Conservation (phyloP, 768 basidiomycete species). For the Tylopilus rubrobrunneus region DNA sequence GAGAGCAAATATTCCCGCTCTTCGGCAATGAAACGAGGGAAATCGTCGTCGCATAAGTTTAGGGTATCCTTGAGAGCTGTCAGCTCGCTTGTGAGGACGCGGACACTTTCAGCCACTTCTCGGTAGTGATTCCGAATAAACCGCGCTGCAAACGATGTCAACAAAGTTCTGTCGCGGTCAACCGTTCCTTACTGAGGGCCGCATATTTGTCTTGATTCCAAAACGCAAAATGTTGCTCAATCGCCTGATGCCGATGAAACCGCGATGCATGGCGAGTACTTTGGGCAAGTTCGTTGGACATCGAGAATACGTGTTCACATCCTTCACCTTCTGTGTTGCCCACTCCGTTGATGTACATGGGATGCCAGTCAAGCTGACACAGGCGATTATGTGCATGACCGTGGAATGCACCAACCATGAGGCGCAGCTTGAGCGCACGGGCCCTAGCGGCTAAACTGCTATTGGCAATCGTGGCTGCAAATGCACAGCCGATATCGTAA, state of each 20-base stretch:
- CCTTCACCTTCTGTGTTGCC: neutral
- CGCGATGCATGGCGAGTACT: neutral
- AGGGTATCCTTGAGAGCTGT: no score
- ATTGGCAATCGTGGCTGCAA: no score
- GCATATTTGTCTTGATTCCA: conserved; percentile 6
- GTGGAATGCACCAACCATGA: conserved; percentile 2
- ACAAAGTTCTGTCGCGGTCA: no score
- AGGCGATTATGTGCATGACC: neutral
- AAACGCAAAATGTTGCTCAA: neutral
- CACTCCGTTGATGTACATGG: neutral
- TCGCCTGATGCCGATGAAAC: neutral
- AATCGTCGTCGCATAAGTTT: no score
- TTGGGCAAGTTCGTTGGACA: neutral
- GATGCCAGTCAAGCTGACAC: conserved; percentile 1
- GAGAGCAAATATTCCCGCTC: no score
- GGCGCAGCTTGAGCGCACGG: neutral
- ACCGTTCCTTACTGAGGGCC: neutral
- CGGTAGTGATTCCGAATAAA: no score
- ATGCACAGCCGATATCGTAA: neutral
- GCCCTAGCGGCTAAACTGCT: no score
- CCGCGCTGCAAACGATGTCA: no score
- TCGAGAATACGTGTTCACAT: conserved; percentile 2
- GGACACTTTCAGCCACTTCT: no score
- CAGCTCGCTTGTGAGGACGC: no score
- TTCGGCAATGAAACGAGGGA: no score